A percentile compares a stretch with the other conserved stretches of the same genome.
These are phyloP conservation scores for Stemphylium vesicarium DNA, from an alignment of 2,329 filamentous ascomycete species.

Conservation along the genomic window DNA sequence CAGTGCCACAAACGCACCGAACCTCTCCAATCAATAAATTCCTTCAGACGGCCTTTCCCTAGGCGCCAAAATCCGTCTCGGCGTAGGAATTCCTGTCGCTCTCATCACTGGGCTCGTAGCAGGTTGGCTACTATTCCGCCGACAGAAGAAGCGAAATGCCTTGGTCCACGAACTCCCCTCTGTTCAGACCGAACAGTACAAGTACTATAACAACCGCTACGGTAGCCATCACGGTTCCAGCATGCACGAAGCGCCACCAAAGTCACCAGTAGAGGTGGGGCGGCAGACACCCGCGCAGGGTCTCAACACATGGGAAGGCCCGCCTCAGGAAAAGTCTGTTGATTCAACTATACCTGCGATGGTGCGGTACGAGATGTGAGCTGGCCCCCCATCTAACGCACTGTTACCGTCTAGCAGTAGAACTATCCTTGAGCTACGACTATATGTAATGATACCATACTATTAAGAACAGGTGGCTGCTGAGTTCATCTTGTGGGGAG, in stretches of 20 bases:
- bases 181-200: not conserved
- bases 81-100: not conserved
- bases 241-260: conserved; percentile 5
- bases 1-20: not conserved
- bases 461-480: no score
- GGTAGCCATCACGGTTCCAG: not conserved
- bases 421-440: no score
- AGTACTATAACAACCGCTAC: not conserved
- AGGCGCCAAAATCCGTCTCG: not conserved
- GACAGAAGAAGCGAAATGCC: not conserved
- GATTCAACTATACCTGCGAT: not conserved
- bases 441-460: no score
- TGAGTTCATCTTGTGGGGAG: no score
- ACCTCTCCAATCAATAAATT: not conserved
- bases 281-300: not conserved
- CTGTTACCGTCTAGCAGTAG: not conserved
- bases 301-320: not conserved
- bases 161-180: not conserved
- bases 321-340: not conserved
- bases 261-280: conserved; percentile 4
- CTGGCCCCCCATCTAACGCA: not conserved
- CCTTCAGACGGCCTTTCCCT: not conserved
- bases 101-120: not conserved
- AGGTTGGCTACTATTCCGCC: conserved; percentile 3
- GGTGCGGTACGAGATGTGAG: not conserved